Percentiles rank a stretch among this genome's conserved stretches.
phyloP scores from a whole-genome alignment of 805 yeast species.

The Dipodascus albidus region DNA sequence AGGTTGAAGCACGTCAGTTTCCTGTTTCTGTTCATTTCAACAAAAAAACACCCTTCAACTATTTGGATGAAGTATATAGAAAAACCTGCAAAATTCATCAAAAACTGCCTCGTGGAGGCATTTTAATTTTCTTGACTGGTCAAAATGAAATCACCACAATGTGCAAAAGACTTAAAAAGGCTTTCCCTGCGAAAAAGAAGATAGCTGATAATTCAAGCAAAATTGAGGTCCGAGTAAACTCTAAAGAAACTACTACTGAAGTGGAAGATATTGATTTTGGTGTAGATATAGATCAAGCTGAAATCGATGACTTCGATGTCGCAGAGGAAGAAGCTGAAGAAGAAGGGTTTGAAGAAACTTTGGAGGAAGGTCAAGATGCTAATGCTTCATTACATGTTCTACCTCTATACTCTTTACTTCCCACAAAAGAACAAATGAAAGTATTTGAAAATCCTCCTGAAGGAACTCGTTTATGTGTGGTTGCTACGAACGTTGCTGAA shows the following conservation, averaged over 20 bases:
- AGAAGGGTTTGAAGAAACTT: slow-evolving; percentile 46
- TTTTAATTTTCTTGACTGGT: slow-evolving; percentile 84
- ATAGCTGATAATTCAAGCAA: slow-evolving; percentile 24
- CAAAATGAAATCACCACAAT: slow-evolving; percentile 78
- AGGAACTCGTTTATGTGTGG: slow-evolving; percentile 79
- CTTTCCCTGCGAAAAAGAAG: slow-evolving; percentile 45
- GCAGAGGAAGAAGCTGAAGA: slow-evolving; percentile 35
- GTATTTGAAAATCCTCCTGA: slow-evolving; percentile 79
- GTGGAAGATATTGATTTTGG: slow-evolving; percentile 73
- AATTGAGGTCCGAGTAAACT: slow-evolving; percentile 37
- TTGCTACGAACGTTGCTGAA: slow-evolving; percentile 97
- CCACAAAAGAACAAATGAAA: slow-evolving; percentile 92
- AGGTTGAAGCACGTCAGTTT: slow-evolving; percentile 85
- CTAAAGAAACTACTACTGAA: slow-evolving; percentile 61
- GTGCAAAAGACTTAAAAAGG: slow-evolving; percentile 55
- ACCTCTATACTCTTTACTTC: slow-evolving; percentile 84
- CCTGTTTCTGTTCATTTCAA: slow-evolving; percentile 91
- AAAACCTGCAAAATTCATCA: slow-evolving; percentile 83
- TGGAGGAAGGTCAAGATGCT: slow-evolving; percentile 38
- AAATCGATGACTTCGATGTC: slow-evolving; percentile 29
- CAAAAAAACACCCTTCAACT: slow-evolving; percentile 63
- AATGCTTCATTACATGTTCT: slow-evolving; percentile 78
- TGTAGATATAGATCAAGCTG: slow-evolving; percentile 23
- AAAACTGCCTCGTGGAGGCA: slow-evolving; percentile 86
- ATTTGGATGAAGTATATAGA: slow-evolving; percentile 73